Evolutionary conservation across 73 alveolate species (phyloP).

Genomic region (Uronychia binucleata): DNA sequence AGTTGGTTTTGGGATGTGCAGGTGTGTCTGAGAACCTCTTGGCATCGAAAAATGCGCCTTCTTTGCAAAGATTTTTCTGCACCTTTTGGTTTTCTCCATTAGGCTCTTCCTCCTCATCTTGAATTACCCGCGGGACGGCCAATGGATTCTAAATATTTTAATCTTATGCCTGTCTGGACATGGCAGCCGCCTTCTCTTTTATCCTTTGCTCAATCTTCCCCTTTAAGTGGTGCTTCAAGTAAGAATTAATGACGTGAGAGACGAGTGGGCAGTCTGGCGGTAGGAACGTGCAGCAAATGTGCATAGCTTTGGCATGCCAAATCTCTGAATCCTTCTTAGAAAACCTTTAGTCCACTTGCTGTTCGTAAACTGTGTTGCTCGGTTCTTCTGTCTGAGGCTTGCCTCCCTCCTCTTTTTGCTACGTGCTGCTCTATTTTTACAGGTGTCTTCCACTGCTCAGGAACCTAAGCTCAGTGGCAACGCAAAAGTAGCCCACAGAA

Average conservation of each 20-base stretch:
- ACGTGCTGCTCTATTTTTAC: constrained; percentile 3
- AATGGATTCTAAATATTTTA: too few relatives aligned
- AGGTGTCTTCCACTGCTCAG: constrained; percentile 2
- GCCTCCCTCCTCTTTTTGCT: background rate
- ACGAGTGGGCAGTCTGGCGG: constrained; percentile 66
- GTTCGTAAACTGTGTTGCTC: background rate
- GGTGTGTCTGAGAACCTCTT: too few relatives aligned
- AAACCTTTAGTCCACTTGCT: background rate
- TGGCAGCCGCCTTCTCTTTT: too few relatives aligned
- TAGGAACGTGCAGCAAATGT: constrained; percentile 27
- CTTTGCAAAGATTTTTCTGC: too few relatives aligned
- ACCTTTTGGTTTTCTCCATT: too few relatives aligned
- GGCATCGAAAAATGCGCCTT: too few relatives aligned
- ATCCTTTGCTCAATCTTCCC: background rate
- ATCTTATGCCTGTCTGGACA: too few relatives aligned
- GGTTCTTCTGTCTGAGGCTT: background rate
- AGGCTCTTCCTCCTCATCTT: too few relatives aligned
- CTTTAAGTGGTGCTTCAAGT: constrained; percentile 44
- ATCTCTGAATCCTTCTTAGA: constrained; percentile 43
- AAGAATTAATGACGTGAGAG: constrained; percentile 42
- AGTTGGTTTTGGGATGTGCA: too few relatives aligned
- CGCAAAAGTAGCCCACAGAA: constrained; percentile 56
- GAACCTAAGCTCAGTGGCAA: constrained; percentile 61
- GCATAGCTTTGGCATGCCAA: constrained; percentile 62
- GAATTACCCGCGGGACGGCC: too few relatives aligned